phyloP scores from a whole-genome alignment of 345 rosid genomes.

The Rhizophora mangle region DNA sequence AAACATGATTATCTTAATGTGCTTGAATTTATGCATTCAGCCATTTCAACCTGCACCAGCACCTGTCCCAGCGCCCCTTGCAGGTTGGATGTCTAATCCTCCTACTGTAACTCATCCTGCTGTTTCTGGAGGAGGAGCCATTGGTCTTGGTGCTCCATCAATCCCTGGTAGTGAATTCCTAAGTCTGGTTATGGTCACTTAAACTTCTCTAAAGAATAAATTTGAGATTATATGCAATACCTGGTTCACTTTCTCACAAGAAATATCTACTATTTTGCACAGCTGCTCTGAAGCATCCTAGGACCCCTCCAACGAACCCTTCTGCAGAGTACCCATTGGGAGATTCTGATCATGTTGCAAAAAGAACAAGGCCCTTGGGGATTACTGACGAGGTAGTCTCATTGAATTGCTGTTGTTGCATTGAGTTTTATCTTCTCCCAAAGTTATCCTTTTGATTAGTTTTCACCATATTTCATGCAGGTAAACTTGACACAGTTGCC shows the following conservation, averaged over 20 bases:
- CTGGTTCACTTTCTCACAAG: neutral
- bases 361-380: constrained; percentile 2
- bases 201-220: neutral
- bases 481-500: constrained; percentile 14
- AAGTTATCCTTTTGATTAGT: neutral
- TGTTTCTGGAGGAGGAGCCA: constrained; percentile 14
- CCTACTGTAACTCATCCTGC: constrained; percentile 21
- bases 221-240: neutral
- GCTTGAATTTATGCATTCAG: constrained; percentile 24
- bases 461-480: constrained; percentile 15
- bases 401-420: constrained; percentile 11
- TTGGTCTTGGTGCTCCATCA: constrained; percentile 10
- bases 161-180: constrained; percentile 16
- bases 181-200: neutral
- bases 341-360: constrained; percentile 2
- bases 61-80: constrained; percentile 16
- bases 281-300: constrained; percentile 8
- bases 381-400: constrained; percentile 31
- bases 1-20: neutral
- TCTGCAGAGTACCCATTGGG: neutral
- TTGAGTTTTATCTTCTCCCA: neutral
- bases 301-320: neutral
- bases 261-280: neutral
- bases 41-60: constrained; percentile 24
- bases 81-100: constrained; percentile 20